Evolutionary conservation across 1,284 basidiomycete genomes (phyloP).

Genomic region (Pseudozyma hubeiensis): DNA sequence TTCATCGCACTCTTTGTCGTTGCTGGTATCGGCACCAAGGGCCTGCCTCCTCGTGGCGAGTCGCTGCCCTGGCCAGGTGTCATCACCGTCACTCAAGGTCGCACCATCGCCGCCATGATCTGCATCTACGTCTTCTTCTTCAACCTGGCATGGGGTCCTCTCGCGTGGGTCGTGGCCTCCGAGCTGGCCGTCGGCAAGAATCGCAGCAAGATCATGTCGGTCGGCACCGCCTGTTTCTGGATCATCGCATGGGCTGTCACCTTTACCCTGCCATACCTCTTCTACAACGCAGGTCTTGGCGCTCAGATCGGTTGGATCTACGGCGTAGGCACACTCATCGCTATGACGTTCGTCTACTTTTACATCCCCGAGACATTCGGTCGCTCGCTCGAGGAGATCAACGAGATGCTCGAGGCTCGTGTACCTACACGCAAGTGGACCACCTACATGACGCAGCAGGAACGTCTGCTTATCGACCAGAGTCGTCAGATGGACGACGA

Average conservation of each 20-base stretch:
- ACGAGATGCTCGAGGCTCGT: conserved; percentile 58
- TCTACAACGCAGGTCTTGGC: conserved; percentile 69
- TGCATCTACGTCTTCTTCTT: conserved; percentile 71
- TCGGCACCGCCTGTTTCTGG: conserved; percentile 71
- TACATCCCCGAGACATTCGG: conserved; percentile 68
- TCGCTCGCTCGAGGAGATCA: conserved; percentile 61
- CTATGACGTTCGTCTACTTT: conserved; percentile 70
- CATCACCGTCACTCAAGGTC: conserved; percentile 57
- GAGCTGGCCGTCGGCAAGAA: conserved; percentile 70
- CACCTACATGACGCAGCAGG: conserved; percentile 43
- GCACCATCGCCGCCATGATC: conserved; percentile 71
- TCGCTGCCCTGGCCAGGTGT: conserved; percentile 49
- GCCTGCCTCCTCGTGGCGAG: conserved; percentile 44
- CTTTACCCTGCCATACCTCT: conserved; percentile 59
- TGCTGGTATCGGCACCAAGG: conserved; percentile 68
- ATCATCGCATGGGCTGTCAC: conserved; percentile 70
- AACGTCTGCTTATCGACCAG: conserved; percentile 41
- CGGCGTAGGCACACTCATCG: conserved; percentile 67
- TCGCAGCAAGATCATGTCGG: conserved; percentile 70
- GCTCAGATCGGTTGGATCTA: conserved; percentile 70
- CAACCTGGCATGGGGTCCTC: conserved; percentile 71
- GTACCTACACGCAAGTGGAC: conserved; percentile 59
- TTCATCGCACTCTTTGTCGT: conserved; percentile 69
- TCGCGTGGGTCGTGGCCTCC: conserved; percentile 69
- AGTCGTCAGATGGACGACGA: conserved; percentile 29